Conservation (phyloP, 129 eudicot species). For the Gnaphalium uliginosum region DNA sequence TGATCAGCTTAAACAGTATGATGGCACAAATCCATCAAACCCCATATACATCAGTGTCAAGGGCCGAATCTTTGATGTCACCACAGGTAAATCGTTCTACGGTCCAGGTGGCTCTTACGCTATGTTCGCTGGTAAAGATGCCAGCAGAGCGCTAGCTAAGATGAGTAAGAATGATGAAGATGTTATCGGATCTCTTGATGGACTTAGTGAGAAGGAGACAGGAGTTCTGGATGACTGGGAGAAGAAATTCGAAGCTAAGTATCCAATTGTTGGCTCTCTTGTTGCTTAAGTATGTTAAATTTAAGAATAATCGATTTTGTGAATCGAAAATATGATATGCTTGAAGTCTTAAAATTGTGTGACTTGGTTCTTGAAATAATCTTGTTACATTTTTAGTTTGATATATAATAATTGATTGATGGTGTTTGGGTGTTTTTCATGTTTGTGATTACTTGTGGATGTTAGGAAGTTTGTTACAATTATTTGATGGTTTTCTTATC, state of each 20-base stretch:
- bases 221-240: constrained; percentile 72
- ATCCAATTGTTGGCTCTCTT: constrained; percentile 52
- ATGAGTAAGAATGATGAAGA: constrained; percentile 88
- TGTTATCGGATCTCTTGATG: constrained; percentile 54
- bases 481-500: not conserved
- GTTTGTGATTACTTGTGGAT: not conserved
- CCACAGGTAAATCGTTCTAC: constrained; percentile 65
- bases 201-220: constrained; percentile 76
- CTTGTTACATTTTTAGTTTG: no score
- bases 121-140: constrained; percentile 91
- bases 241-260: constrained; percentile 80
- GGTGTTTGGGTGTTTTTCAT: not conserved
- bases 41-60: constrained; percentile 73
- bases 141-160: constrained; percentile 86
- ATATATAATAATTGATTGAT: no score
- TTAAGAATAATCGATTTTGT: no score
- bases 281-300: no score
- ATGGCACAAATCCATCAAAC: constrained; percentile 67
- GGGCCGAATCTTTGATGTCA: constrained; percentile 68
- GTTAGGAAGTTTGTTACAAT: not conserved
- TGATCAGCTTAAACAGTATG: constrained; percentile 51
- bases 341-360: no score
- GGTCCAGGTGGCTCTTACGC: constrained; percentile 89
- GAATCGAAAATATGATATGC: no score
- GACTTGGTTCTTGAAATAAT: no score